These are phyloP conservation scores for Aspergillus sp. DNA, from an alignment of 2,329 filamentous ascomycete genomes.

Conservation along the genomic window DNA sequence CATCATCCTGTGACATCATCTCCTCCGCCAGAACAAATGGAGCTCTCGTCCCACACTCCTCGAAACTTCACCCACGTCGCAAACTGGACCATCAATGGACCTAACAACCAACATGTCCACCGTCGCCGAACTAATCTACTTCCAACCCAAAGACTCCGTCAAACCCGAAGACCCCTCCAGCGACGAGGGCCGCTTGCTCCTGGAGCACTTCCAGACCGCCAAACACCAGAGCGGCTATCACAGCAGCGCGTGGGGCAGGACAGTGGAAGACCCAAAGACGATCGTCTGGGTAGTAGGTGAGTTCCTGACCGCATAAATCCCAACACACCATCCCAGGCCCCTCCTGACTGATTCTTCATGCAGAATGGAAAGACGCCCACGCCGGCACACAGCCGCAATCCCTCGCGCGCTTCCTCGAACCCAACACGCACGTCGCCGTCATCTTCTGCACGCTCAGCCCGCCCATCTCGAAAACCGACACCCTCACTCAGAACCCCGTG, in stretches of 20 bases:
- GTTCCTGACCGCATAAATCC: conserved; percentile 9
- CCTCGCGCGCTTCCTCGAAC: conserved; percentile 24
- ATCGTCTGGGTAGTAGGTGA: conserved; percentile 39
- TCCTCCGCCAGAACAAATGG: not conserved
- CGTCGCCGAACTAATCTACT: conserved; percentile 36
- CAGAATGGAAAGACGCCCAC: conserved; percentile 35
- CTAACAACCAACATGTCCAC: not conserved
- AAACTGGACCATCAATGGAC: too few species aligned
- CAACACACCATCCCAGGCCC: not conserved
- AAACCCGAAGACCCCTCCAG: conserved; percentile 36
- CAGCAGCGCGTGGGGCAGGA: conserved; percentile 36
- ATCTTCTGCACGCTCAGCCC: conserved; percentile 33
- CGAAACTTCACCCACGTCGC: too few species aligned
- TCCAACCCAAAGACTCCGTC: conserved; percentile 35
- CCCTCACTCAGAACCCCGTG: conserved; percentile 39
- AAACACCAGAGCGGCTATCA: conserved; percentile 34
- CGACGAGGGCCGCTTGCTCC: conserved; percentile 29
- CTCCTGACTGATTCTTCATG: not conserved
- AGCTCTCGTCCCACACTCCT: too few species aligned
- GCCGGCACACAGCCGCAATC: conserved; percentile 16
- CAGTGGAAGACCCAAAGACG: conserved; percentile 33
- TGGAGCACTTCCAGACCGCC: conserved; percentile 25
- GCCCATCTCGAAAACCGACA: conserved; percentile 22
- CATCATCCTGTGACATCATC: not conserved
- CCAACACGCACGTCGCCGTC: conserved; percentile 18